These are phyloP conservation scores for Smittium culicis DNA, from an alignment of 371 early-diverging fungal genomes.

Conservation along the genomic window DNA sequence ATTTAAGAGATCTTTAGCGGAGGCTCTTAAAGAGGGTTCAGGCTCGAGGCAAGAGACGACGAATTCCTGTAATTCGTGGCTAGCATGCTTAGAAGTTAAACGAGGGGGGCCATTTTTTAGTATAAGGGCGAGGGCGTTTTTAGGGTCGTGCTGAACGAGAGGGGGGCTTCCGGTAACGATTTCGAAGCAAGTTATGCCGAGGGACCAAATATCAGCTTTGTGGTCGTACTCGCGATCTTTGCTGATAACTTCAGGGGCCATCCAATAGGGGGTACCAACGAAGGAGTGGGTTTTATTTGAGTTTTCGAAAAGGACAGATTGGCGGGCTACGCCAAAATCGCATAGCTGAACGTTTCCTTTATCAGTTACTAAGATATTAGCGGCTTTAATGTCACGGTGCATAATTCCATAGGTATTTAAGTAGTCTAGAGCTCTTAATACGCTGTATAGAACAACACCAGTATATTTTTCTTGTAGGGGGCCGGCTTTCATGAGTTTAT, in stretches of 20 bases:
- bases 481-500: constrained; percentile 64
- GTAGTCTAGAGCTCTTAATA: constrained; percentile 75
- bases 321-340: constrained; percentile 80
- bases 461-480: constrained; percentile 76
- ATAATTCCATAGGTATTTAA: constrained; percentile 88
- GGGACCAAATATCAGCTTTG: constrained; percentile 80
- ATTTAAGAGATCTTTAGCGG: constrained; percentile 25
- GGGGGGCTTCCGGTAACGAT: constrained; percentile 92
- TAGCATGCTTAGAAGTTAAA: constrained; percentile 34
- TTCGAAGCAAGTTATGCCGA: constrained; percentile 94
- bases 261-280: constrained; percentile 86
- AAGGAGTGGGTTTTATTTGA: constrained; percentile 66
- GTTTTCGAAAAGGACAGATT: constrained; percentile 44
- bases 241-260: constrained; percentile 79
- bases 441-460: constrained; percentile 72
- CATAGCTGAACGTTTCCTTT: constrained; percentile 87
- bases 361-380: constrained; percentile 82
- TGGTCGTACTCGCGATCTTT: constrained; percentile 64
- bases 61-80: constrained; percentile 76
- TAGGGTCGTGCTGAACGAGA: constrained; percentile 78
- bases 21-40: constrained; percentile 58
- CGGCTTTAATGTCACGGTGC: constrained; percentile 95
- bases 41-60: constrained; percentile 70
- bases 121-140: constrained; percentile 78
- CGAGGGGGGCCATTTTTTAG: constrained; percentile 38